Evolutionary conservation across 495 filamentous ascomycete species (phyloP).

Genomic region (Xylaria intraflava): DNA sequence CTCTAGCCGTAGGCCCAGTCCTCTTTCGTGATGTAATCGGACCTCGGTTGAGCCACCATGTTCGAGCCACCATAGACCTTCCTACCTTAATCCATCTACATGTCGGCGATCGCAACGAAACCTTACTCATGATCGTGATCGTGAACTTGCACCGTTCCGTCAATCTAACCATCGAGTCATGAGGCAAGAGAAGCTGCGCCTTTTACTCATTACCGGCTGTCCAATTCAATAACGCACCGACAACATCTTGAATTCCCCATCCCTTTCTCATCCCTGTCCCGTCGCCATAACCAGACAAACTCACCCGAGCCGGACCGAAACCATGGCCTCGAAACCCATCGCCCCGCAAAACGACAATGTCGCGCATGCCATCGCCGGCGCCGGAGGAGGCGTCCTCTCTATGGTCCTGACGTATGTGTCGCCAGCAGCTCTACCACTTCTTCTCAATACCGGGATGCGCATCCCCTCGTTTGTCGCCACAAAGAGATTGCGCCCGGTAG

Average conservation of each 20-base stretch:
- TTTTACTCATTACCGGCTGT: background rate
- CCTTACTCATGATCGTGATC: background rate
- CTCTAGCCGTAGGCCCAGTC: background rate
- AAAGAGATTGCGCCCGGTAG: background rate
- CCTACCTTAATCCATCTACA: too few relatives aligned
- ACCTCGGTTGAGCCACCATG: slow-evolving; percentile 29
- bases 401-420: slow-evolving; percentile 80
- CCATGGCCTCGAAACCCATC: slow-evolving; percentile 39
- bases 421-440: background rate
- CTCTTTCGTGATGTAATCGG: slow-evolving; percentile 28
- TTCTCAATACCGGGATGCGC: background rate
- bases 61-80: background rate
- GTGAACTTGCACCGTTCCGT: background rate
- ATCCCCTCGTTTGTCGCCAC: background rate
- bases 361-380: slow-evolving; percentile 79
- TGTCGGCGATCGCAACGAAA: background rate
- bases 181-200: slow-evolving; percentile 1
- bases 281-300: background rate
- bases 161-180: background rate
- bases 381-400: slow-evolving; percentile 85
- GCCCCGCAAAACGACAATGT: slow-evolving; percentile 80
- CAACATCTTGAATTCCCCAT: background rate
- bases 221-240: background rate
- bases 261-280: background rate
- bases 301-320: background rate